A percentile compares a stretch with the other conserved stretches of the same genome.
These are phyloP conservation scores for Pichia inconspicua DNA, from an alignment of 1,139 yeast species.

Conservation along the genomic window DNA sequence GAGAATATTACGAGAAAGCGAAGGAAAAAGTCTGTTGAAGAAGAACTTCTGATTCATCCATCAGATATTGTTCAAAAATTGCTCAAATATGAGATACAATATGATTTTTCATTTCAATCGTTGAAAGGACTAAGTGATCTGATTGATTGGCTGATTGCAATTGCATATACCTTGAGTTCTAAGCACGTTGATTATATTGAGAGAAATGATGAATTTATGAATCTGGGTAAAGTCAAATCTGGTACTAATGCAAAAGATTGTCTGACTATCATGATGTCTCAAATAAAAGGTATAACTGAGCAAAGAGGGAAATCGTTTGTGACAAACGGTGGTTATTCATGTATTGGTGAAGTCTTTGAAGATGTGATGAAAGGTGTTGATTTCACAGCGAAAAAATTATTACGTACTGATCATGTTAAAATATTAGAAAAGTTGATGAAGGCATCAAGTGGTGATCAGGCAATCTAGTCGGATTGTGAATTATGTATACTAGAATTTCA, in stretches of 20 bases:
- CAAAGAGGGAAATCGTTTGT: slow-evolving; percentile 28
- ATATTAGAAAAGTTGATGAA: neutral
- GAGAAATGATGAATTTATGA: slow-evolving; percentile 46
- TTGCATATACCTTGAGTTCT: slow-evolving; percentile 48
- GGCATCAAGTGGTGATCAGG: neutral
- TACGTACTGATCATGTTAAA: slow-evolving; percentile 18
- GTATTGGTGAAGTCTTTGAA: slow-evolving; percentile 33
- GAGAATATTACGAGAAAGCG: slow-evolving; percentile 3
- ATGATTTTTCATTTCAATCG: slow-evolving; percentile 41
- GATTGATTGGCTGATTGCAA: slow-evolving; percentile 45
- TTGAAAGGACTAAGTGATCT: slow-evolving; percentile 42
- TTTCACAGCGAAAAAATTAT: slow-evolving; percentile 4
- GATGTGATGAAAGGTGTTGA: slow-evolving; percentile 1
- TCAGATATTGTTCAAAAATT: slow-evolving; percentile 27
- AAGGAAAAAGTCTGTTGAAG: slow-evolving; percentile 7
- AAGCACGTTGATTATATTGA: slow-evolving; percentile 49
- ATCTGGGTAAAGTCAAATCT: slow-evolving; percentile 46
- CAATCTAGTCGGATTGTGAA: neutral
- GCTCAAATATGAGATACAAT: slow-evolving; percentile 35
- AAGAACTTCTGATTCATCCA: slow-evolving; percentile 12
- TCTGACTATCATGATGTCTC: slow-evolving; percentile 42
- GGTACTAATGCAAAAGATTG: slow-evolving; percentile 43
- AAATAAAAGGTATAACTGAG: slow-evolving; percentile 50
- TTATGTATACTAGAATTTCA: neutral
- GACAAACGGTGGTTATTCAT: slow-evolving; percentile 27